phyloP scores from a whole-genome alignment of 208 protist species.

The Angomonas ambiguus region DNA sequence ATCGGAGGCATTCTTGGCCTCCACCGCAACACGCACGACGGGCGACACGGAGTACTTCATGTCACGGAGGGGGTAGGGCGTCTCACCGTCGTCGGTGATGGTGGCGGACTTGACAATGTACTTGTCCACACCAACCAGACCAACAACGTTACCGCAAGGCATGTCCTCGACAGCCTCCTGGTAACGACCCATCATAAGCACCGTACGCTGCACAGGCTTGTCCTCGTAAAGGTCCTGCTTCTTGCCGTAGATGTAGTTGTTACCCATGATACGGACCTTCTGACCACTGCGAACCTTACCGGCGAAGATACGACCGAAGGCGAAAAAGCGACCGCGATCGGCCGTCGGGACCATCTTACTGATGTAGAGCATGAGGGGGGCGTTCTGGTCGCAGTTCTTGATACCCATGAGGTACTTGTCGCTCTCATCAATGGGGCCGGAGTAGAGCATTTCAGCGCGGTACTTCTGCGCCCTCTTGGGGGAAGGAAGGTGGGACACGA shows the following conservation, averaged over 20 bases:
- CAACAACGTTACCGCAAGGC: conserved; percentile 98
- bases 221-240: conserved; percentile 94
- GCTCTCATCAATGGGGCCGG: conserved; percentile 94
- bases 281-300: conserved; percentile 96
- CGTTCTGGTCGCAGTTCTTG: conserved; percentile 90
- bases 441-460: conserved; percentile 96
- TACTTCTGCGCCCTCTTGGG: conserved; percentile 96
- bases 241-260: conserved; percentile 98
- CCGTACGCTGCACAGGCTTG: conserved; percentile 62
- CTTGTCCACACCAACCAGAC: conserved; percentile 99
- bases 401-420: conserved; percentile 88
- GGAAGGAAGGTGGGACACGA: conserved; percentile 97
- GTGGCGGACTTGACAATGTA: conserved; percentile 99
- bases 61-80: conserved; percentile 58
- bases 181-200: conserved; percentile 91
- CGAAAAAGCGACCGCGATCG: conserved; percentile 92
- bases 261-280: conserved; percentile 98
- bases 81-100: conserved; percentile 89
- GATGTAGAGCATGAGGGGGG: conserved; percentile 98
- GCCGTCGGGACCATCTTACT: conserved; percentile 99
- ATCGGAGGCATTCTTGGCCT: conserved; percentile 96
- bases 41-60: conserved; percentile 99
- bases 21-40: conserved; percentile 97
- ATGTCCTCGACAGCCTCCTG: conserved; percentile 95
- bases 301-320: conserved; percentile 70